Percentiles rank a stretch among this genome's conserved stretches.
These are phyloP conservation scores for Cinnamomum micranthum DNA, from an alignment of 164 flowering plant species.

Conservation along the genomic window DNA sequence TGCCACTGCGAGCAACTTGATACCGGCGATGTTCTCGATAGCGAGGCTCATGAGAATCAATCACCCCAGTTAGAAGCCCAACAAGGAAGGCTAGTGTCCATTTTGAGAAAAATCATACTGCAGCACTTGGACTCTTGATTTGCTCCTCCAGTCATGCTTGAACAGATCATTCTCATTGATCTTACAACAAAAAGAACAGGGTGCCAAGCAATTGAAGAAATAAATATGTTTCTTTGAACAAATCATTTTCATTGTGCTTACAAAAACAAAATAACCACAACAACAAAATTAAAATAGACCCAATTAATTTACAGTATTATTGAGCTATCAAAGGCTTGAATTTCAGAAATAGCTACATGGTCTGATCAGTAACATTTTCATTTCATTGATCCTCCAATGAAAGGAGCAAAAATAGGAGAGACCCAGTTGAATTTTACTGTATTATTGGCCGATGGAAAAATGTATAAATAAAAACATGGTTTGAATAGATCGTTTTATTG, in stretches of 20 bases:
- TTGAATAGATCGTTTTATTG: neutral
- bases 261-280: neutral
- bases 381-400: too few relatives aligned
- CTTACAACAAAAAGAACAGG: slow-evolving; percentile 31
- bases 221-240: neutral
- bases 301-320: neutral
- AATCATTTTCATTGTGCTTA: too few relatives aligned
- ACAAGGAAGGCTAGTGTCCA: slow-evolving; percentile 76
- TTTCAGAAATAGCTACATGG: too few relatives aligned
- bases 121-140: slow-evolving; percentile 62
- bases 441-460: neutral
- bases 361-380: too few relatives aligned
- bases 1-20: too few relatives aligned
- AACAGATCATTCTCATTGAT: slow-evolving; percentile 92
- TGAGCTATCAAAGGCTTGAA: neutral
- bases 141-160: slow-evolving; percentile 95
- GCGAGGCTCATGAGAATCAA: too few relatives aligned
- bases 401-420: neutral
- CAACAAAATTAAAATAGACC: neutral
- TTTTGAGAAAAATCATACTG: slow-evolving; percentile 75
- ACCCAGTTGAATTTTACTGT: neutral
- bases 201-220: neutral
- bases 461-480: neutral
- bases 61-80: slow-evolving; percentile 75
- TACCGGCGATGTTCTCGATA: too few relatives aligned